Evolutionary conservation across 495 filamentous ascomycete species (phyloP), one percentile per base, ranked within the genome.

Genomic region (Penicillium pulvis): DNA sequence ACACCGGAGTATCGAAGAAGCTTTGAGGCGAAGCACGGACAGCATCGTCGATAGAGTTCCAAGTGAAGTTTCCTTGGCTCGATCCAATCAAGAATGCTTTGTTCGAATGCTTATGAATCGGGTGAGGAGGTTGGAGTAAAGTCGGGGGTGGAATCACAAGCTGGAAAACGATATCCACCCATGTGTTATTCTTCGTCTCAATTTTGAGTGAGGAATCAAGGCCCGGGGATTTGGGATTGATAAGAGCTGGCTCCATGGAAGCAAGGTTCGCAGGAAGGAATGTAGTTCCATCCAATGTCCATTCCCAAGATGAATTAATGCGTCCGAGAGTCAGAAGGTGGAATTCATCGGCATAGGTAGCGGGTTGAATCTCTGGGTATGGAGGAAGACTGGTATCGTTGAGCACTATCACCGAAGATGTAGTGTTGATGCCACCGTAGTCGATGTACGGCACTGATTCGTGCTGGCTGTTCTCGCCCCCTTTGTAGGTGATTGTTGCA

Each of bases 81-180:
- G 56, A 35, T 4, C 81, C 82, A 50, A 83, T 55, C 19, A 55
- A 23, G 19, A 55, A 82, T 33, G 65, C 74, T 58, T 81, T 81
- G 67, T 77, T 83, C 49, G 72, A 74, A 67, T 85, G 81, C 66
- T 84, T 84, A 72, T 85, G 81, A 51, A 85, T 78, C 0, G 77
- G 74, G 53, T 85, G 82, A 31, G 75, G 66, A 6, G 68, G 64
- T 56, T 63, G 54, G 20, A 72, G 62, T 14, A 47, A 47, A 9
- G 51, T 63, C 20, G 52, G 58, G 47, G 48, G 28, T 31, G 35
- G 35, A 35, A 55, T 57, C 2, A 43, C 51, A 5, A 76, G 66
- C 26, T 72, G 63, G 47, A 83, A 63, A 39, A 85, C 64, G 17
- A 85, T 61, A 51, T 85, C 82, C 11, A 84, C 75, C 81, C 82